phyloP scores from a whole-genome alignment of 108 stramenopile species.

The Stephanodiscus minutulus region DNA sequence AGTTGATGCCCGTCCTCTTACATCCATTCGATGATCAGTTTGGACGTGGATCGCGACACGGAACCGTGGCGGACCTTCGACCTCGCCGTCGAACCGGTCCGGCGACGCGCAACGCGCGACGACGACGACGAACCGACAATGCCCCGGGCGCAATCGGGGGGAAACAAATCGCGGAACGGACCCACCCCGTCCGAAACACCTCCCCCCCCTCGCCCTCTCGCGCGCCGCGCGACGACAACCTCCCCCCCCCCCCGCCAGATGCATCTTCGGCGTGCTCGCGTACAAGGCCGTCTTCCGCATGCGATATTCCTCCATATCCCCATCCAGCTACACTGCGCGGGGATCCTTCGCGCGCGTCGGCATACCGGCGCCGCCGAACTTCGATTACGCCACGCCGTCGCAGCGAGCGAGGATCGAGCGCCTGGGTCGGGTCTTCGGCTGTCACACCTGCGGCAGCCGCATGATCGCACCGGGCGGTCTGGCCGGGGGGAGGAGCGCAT shows the following conservation, averaged over 20 bases:
- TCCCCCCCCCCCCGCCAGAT: conserved; percentile 24
- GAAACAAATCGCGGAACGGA: no score
- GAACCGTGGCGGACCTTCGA: no score
- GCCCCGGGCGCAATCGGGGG: no score
- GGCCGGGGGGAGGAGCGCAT: no score
- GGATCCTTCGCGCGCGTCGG: conserved; percentile 78
- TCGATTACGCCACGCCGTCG: conserved; percentile 70
- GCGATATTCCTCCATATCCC: conserved; percentile 77
- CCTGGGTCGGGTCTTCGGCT: conserved; percentile 70
- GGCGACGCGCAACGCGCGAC: no score
- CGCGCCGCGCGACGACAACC: no score
- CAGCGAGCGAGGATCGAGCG: conserved; percentile 57
- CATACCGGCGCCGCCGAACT: conserved; percentile 59
- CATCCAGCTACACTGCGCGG: conserved; percentile 72
- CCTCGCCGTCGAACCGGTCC: not conserved
- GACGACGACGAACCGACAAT: no score
- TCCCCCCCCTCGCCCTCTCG: no score
- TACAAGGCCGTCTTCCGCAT: conserved; percentile 76
- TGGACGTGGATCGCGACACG: no score
- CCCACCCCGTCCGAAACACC: no score
- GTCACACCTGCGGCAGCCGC: conserved; percentile 86
- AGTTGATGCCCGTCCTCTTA: conserved; percentile 14
- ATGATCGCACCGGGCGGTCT: conserved; percentile 35
- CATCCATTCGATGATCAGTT: conserved; percentile 8
- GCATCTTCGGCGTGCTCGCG: conserved; percentile 65